Evolutionary conservation across 192 early-diverging fungal species (phyloP).

Genomic region (Chytriomyces confervae): DNA sequence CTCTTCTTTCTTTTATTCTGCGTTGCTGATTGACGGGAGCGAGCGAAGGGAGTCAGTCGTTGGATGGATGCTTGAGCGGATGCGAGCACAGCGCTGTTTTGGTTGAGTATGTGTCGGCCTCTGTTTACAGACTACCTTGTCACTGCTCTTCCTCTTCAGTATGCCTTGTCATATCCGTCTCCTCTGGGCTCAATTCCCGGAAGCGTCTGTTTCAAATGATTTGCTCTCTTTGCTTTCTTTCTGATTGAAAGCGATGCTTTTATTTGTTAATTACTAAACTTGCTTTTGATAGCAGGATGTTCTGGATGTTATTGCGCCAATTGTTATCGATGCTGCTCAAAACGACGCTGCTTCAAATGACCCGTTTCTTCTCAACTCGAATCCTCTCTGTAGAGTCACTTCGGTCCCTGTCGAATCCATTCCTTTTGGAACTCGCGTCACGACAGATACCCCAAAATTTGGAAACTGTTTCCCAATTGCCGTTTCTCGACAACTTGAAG

Average conservation of each 20-base stretch:
- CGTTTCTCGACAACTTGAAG: background rate
- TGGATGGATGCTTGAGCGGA: background rate
- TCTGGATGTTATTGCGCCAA: too few relatives aligned
- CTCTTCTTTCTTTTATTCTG: background rate
- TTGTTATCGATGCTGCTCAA: background rate
- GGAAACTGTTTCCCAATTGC: background rate
- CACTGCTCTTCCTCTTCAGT: constrained; percentile 4
- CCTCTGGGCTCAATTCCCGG: constrained; percentile 3
- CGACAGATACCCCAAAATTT: background rate
- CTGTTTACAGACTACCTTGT: background rate
- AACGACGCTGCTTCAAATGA: background rate
- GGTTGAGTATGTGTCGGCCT: background rate
- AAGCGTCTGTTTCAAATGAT: constrained; percentile 4
- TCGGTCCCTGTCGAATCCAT: background rate
- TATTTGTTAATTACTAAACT: too few relatives aligned
- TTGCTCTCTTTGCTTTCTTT: constrained; percentile 5
- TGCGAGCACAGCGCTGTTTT: background rate
- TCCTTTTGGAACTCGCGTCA: background rate
- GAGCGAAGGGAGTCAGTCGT: too few relatives aligned
- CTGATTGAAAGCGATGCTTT: background rate
- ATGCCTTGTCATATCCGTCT: constrained; percentile 2
- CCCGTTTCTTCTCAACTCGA: background rate
- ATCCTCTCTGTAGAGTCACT: background rate
- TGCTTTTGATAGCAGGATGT: too few relatives aligned
- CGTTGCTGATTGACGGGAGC: background rate